Evolutionary conservation across 352 stramenopile genomes (phyloP).

Genomic region (Globisporangium megalacanthum): DNA sequence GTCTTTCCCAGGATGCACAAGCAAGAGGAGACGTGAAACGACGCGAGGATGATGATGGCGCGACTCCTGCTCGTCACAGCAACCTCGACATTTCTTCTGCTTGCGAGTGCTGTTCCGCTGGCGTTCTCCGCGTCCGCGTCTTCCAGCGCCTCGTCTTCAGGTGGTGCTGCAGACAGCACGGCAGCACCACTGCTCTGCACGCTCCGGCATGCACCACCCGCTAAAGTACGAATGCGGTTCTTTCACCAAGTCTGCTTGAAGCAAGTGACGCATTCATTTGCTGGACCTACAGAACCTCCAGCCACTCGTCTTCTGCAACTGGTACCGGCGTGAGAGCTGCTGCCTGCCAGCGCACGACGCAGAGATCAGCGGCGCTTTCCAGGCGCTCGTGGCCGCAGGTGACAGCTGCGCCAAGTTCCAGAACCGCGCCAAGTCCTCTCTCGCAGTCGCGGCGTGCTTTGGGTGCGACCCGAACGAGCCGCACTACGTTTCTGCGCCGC

Average conservation of each 20-base stretch:
- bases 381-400: constrained; percentile 54
- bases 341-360: constrained; percentile 62
- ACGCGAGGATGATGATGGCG: too few species aligned
- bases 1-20: too few species aligned
- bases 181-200: neutral
- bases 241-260: neutral
- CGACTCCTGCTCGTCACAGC: too few species aligned
- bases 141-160: too few species aligned
- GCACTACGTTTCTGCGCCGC: constrained; percentile 28
- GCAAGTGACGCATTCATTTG: neutral
- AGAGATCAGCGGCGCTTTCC: constrained; percentile 56
- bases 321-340: constrained; percentile 55
- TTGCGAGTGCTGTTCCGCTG: too few species aligned
- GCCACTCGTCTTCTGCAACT: constrained; percentile 74
- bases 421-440: constrained; percentile 55
- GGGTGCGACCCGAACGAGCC: constrained; percentile 38
- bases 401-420: constrained; percentile 64
- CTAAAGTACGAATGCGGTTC: neutral
- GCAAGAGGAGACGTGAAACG: too few species aligned
- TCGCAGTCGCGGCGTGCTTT: constrained; percentile 40
- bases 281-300: constrained; percentile 33
- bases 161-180: too few species aligned
- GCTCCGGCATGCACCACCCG: neutral
- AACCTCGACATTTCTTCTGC: too few species aligned
- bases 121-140: too few species aligned